Conservation (phyloP, 148 eudicot species). For the Simmondsia chinensis region DNA sequence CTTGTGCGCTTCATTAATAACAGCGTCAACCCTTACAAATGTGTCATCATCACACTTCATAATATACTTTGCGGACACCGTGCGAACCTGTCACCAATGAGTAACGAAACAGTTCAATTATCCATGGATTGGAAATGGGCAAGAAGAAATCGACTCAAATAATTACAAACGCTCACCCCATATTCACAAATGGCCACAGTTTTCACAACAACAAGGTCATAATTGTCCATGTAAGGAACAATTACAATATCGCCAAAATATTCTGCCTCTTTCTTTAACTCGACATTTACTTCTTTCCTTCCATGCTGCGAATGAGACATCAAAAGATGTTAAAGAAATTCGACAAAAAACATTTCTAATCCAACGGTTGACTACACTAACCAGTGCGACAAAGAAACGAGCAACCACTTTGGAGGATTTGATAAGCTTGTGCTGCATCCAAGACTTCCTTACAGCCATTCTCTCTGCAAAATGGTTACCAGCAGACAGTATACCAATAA, state of each 20-base stretch:
- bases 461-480: constrained; percentile 94
- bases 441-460: constrained; percentile 89
- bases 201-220: constrained; percentile 87
- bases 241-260: constrained; percentile 79
- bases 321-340: constrained; percentile 5
- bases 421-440: constrained; percentile 83
- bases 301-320: constrained; percentile 32
- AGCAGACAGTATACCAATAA: constrained; percentile 81
- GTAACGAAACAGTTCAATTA: not conserved
- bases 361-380: constrained; percentile 16
- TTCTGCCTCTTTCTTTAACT: constrained; percentile 82
- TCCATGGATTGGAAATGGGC: not conserved
- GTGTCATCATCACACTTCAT: constrained; percentile 99
- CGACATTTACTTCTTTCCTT: constrained; percentile 65
- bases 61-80: constrained; percentile 65
- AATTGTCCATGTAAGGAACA: constrained; percentile 83
- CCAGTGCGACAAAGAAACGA: constrained; percentile 91
- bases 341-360: not conserved
- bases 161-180: constrained; percentile 47
- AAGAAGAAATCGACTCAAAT: not conserved
- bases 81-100: constrained; percentile 40
- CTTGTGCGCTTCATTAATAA: constrained; percentile 50
- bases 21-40: constrained; percentile 73
- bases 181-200: constrained; percentile 89
- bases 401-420: constrained; percentile 66